Evolutionary conservation across 192 early-diverging fungal genomes (phyloP).

Genomic region (Paraglomus occultum): DNA sequence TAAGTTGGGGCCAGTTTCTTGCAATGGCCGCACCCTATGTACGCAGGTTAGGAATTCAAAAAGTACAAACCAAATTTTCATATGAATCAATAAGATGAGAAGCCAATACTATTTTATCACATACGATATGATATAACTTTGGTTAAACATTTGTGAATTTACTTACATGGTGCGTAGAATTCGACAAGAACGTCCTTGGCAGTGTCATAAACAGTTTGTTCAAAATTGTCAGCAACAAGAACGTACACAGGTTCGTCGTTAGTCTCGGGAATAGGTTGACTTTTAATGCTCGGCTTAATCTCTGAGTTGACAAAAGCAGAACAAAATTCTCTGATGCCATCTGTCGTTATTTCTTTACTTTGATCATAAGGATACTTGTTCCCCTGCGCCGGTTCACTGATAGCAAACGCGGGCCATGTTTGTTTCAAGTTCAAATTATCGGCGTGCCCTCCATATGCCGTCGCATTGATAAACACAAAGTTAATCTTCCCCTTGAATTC

Average conservation of each 20-base stretch:
- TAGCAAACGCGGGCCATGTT: conserved; percentile 89
- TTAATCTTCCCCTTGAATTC: conserved; percentile 83
- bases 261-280: conserved; percentile 74
- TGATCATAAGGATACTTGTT: conserved; percentile 88
- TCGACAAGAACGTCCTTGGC: conserved; percentile 63
- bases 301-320: conserved; percentile 63
- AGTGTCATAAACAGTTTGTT: conserved; percentile 74
- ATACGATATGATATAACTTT: no score
- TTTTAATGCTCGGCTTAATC: conserved; percentile 77
- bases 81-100: conserved; percentile 21
- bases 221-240: conserved; percentile 82
- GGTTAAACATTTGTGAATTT: no score
- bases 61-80: not conserved
- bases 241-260: conserved; percentile 90
- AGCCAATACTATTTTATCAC: not conserved
- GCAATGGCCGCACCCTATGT: conserved; percentile 40
- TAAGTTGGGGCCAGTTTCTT: conserved; percentile 68
- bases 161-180: conserved; percentile 48
- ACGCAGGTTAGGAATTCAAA: conserved; percentile 26
- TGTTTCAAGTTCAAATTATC: conserved; percentile 87
- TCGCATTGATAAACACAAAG: conserved; percentile 91
- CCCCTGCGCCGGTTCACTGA: conserved; percentile 73
- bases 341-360: conserved; percentile 59
- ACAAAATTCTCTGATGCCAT: conserved; percentile 62
- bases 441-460: conserved; percentile 83